Base-by-base conservation (phyloP, 495 filamentous ascomycete species). In the Penicillium salamii region DNA sequence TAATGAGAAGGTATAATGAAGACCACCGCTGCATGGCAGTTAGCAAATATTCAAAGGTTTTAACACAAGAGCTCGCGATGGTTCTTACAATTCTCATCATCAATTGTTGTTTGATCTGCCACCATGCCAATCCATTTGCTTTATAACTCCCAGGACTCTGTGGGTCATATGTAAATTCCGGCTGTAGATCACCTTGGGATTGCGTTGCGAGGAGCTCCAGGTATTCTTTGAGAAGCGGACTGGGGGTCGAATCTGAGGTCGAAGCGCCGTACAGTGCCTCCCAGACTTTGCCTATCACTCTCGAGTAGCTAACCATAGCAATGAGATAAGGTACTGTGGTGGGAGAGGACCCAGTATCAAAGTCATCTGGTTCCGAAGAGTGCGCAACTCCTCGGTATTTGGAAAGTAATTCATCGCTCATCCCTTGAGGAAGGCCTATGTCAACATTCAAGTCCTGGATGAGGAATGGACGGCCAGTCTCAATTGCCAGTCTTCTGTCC, bases 391-490 rank as follows among this genome's bases (percentile, higher is more conserved):
- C 17, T 33, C 49, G 43, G 15, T 34, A 32, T 15, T 12, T 38
- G 1, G 34, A 52, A 31, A 64, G 61, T 50, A 50, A 54, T 8
- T 57, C 47, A 42, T 64, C 59, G 15, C 49, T 49, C 17, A 60
- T 38, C n/a, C 54, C 29, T 17, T 24, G 56, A 26, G 62, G 62
- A n/a, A 58, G 38, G 7, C 47, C 52, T 3, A 57, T 50, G 18
- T 65, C 59, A 12, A 65, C 52, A 21, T 65, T 62, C 6, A 60
- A 29, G 42, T 66, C 62, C 24, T 60, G 57, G 11, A 66, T 60
- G 1, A 66, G 18, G 24, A 62, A 60, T 7, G 62, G 62, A 31
- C 56, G 62, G 28, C 59, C 62, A 4, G 59, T 62, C 17, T 66
- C 59, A 28, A 62, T 58, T 0, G 62, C 54, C 7, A 66, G 34